Evolutionary conservation across 306 rosid genomes (phyloP).

Genomic region (Abrus precatorius): DNA sequence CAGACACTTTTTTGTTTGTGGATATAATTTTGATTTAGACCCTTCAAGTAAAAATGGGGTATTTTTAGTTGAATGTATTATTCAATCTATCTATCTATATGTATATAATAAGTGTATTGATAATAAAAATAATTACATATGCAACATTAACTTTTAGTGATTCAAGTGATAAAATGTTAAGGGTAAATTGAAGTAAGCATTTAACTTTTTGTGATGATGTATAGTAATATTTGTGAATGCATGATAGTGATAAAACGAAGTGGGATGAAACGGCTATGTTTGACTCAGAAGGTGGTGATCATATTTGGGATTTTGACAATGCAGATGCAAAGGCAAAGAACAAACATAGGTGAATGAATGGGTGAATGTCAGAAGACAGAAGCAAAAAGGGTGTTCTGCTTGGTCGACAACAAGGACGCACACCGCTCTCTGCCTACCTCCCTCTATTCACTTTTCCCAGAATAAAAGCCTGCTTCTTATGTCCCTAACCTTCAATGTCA

Average conservation of each 20-base stretch:
- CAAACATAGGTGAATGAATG: conserved; percentile 54
- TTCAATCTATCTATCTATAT: no score
- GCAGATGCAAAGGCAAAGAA: conserved; percentile 30
- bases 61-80: no score
- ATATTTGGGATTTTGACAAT: conserved; percentile 28
- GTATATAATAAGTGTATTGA: no score
- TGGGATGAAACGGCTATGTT: background rate
- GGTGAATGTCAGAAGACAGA: conserved; percentile 58
- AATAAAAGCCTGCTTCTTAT: conserved; percentile 31
- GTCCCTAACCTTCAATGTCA: conserved; percentile 7
- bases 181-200: background rate
- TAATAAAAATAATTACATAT: no score
- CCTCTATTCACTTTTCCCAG: background rate
- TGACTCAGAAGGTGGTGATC: background rate
- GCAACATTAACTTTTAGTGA: no score
- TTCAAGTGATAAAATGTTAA: no score
- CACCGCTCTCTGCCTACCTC: background rate
- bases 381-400: conserved; percentile 52
- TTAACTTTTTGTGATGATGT: background rate
- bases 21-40: no score
- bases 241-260: conserved; percentile 20
- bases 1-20: no score
- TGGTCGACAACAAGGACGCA: conserved; percentile 60
- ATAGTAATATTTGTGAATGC: background rate
- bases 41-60: no score